Evolutionary conservation across 2,329 filamentous ascomycete genomes (phyloP), one percentile per base, ranked within the genome.

Genomic region (Rutstroemia sydowiana): DNA sequence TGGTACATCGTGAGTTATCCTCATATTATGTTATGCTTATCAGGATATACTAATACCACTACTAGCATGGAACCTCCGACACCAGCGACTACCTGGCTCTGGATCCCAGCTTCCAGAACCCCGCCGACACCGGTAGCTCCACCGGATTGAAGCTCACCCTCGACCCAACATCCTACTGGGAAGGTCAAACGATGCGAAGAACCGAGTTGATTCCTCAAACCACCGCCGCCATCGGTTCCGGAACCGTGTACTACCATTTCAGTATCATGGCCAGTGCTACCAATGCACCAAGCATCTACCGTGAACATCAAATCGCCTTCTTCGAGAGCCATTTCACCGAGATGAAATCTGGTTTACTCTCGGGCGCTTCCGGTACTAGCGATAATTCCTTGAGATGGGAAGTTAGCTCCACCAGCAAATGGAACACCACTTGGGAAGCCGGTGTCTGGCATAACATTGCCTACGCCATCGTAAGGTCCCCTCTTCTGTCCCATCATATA

Each of bases 131-230:
- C 0, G 72, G 71, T 45, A 82, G 79, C 45, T 75, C 71, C 32
- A 78, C 86, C 67, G 85, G 85, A 16, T 79, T 78, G 59, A 84
- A 84, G 64, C 80, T 88, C 67, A 85, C 81, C 4, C 82, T 88
- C 45, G 71, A 75, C 62, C 67, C 68, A 61, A 83, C 78, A 1
- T 75, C 84, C 1, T 85, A 79, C 66, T 88, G 84, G 84, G 83
- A 88, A 67, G 81, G 79, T 20, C 82, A 87, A 64, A 78, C 68
- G 44, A 88, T 88, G 85, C 80, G 83, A 65, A 77, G 85, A 47
- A 87, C 82, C 0, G 85, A 88, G 69, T 71, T 88, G 55, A 88
- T 89, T 58, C 84, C 85, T 8, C 81, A 87, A 69, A 87, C 83
- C 0, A 76, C 68, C 2, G 79, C 79, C 0, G 73, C 81, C 53